phyloP scores from a whole-genome alignment of 140 eudicot genomes.

The Bidens hawaiensis region DNA sequence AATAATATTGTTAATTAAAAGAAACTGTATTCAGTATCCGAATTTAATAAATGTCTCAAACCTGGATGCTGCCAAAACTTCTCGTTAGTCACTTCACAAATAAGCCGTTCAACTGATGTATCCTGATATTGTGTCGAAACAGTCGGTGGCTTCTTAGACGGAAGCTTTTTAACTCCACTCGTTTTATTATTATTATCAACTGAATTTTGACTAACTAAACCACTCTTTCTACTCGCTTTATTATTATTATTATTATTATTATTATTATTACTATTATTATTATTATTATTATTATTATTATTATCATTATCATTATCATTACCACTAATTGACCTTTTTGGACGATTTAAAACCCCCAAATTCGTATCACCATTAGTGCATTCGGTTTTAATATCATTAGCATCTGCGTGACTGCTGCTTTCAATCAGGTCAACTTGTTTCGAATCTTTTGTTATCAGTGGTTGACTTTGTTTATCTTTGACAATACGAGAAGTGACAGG shows the following conservation, averaged over 20 bases:
- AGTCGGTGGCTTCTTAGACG: constrained; percentile 65
- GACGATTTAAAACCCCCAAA: constrained; percentile 49
- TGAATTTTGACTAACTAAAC: constrained; percentile 44
- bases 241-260: constrained; percentile 35
- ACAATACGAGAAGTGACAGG: constrained; percentile 59
- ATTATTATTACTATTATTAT: constrained; percentile 53
- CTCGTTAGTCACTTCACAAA: constrained; percentile 95
- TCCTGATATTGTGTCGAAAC: constrained; percentile 60
- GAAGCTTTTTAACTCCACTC: constrained; percentile 56
- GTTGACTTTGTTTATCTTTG: constrained; percentile 61
- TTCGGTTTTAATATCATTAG: constrained; percentile 65
- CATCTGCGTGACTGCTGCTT: constrained; percentile 50
- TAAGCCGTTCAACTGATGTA: constrained; percentile 90
- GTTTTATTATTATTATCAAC: constrained; percentile 50
- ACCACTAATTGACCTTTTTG: constrained; percentile 60
- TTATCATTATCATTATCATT: constrained; percentile 55
- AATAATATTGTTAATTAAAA: too few species aligned
- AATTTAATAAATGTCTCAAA: constrained; percentile 21
- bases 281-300: constrained; percentile 31
- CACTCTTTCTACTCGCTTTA: constrained; percentile 60
- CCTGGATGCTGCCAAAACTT: constrained; percentile 98
- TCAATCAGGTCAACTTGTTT: constrained; percentile 57
- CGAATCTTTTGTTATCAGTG: constrained; percentile 36
- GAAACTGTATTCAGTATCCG: too few species aligned
- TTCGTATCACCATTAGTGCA: constrained; percentile 53